Evolutionary conservation across 2,329 filamentous ascomycete genomes (phyloP), one percentile per base, ranked within the genome.

Genomic region (Fusarium lateritium): DNA sequence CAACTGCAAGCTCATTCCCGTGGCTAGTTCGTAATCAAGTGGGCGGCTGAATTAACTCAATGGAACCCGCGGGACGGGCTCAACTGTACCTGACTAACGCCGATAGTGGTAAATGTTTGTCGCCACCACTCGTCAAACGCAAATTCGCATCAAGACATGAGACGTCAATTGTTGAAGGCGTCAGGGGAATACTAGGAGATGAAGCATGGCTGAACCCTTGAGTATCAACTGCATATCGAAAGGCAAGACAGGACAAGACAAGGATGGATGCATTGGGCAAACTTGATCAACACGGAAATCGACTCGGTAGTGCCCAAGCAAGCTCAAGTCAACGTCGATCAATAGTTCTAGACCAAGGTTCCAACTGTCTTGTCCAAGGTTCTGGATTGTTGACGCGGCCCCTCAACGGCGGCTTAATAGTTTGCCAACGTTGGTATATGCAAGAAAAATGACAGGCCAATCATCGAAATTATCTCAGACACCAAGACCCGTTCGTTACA

Each of bases 261-360:
- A 7, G 38, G n/a, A 58, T 65, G 55, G 38, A 33, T 65, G 55
- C 39, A 33, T 61, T 59, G 45, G 46, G 15, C 42, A 47, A 44
- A 34, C 21, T 38, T 34, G 62, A 54, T 49, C 46, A 60, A 34
- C 47, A 65, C 36, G 19, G 26, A 65, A 45, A 56, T 65, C 36
- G 49, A 43, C 31, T 38, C 13, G 49, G 49, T 19, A 52, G 44
- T n/a, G 31, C 17, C 36, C 36, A 57, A 49, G 33, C 15, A 44
- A 44, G 36, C 43, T 38, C 42, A 53, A 53, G 52, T 52, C 50
- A 54, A 39, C n/a, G 67, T 36, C 59, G 67, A 70, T 71, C 67
- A 51, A 69, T 58, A 40, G 64, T 70, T 70, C 67, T 70, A 71
- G 67, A 69, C 66, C 50, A 58, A 13, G 10, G 40, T 39, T 59